Evolutionary conservation across 2,329 filamentous ascomycete genomes (phyloP), one percentile per base, ranked within the genome.

Genomic region (Mollisiaceae sp.): DNA sequence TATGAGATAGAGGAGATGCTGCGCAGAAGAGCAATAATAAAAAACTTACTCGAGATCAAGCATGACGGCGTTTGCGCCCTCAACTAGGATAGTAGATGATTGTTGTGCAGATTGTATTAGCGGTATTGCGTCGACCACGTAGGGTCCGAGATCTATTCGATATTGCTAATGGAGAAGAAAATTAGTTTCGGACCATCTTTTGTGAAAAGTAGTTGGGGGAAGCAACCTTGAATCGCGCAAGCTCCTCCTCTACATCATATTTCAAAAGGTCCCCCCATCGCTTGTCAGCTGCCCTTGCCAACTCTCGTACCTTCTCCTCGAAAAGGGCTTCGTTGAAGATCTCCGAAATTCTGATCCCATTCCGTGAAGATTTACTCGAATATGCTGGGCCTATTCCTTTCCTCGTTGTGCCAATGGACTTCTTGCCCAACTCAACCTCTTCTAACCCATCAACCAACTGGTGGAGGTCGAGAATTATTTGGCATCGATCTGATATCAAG

Each of bases 221-320:
- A 35, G 59, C 65, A 78, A 79, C 63, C 74, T 86, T 82, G 78
- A 89, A 91, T 47, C 81, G 80, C 20, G 76, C 77, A 69, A 93
- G 84, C 79, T 93, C 91, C 39, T 87, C 87, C 70, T 93, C 89
- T 4, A 89, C 83, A 68, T 92, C 87, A 75, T 87, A 86, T 69
- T 86, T 76, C 62, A 90, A 78, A 32, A 91, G 77, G 69, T 90
- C 85, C 4, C 90, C 90, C 71, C 87, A 93, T 60, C 89, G 82
- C 79, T 89, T 88, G 80, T 87, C 83, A 78, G 85, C 91, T 20
- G 85, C 87, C 8, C 77, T 70, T 9, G 85, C 89, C 56, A 93
- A 78, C 22, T 81, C 78, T 52, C 88, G 82, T 57, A 93, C 78
- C 77, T 90, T 90, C 47, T 77, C 75, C 78, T 92, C 89, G 70